Percentiles rank a stretch among this genome's conserved stretches.
Evolutionary conservation across 805 yeast species (phyloP).

Genomic region (Candida taoyuanica): DNA sequence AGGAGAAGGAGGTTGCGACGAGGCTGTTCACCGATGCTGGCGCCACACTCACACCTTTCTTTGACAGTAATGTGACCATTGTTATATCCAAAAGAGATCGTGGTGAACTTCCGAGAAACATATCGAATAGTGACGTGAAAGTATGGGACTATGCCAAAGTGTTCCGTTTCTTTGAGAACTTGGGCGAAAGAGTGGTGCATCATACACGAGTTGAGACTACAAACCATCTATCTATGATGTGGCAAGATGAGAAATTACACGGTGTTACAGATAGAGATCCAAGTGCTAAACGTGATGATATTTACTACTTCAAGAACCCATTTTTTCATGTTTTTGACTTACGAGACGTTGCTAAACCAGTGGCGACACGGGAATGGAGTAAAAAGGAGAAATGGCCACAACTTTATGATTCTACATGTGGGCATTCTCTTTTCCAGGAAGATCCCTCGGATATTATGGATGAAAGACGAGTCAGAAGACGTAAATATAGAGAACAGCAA

Average conservation of each 20-base stretch:
- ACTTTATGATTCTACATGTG: constrained; percentile 57
- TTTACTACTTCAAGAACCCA: constrained; percentile 71
- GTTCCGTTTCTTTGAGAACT: constrained; percentile 65
- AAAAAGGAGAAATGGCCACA: constrained; percentile 48
- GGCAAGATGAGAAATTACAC: constrained; percentile 77
- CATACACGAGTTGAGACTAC: constrained; percentile 16
- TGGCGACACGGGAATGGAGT: constrained; percentile 80
- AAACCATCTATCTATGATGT: constrained; percentile 52
- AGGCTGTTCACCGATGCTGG: constrained; percentile 36
- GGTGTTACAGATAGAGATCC: constrained; percentile 92
- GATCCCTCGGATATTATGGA: constrained; percentile 42
- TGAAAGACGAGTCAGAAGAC: constrained; percentile 35
- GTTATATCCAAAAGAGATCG: constrained; percentile 65
- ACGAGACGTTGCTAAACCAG: constrained; percentile 72
- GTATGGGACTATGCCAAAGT: constrained; percentile 90
- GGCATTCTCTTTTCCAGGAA: constrained; percentile 72
- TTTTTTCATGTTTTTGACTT: constrained; percentile 79
- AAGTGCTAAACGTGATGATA: constrained; percentile 76
- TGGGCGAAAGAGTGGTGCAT: constrained; percentile 37
- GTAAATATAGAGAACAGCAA: constrained; percentile 25
- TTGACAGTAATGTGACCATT: constrained; percentile 58
- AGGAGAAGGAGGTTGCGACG: constrained; percentile 33
- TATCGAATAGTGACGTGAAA: constrained; percentile 39
- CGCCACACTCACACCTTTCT: constrained; percentile 54
- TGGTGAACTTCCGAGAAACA: constrained; percentile 44